Conservation (phyloP, 306 rosid genomes). For the Lotus japonicus region DNA sequence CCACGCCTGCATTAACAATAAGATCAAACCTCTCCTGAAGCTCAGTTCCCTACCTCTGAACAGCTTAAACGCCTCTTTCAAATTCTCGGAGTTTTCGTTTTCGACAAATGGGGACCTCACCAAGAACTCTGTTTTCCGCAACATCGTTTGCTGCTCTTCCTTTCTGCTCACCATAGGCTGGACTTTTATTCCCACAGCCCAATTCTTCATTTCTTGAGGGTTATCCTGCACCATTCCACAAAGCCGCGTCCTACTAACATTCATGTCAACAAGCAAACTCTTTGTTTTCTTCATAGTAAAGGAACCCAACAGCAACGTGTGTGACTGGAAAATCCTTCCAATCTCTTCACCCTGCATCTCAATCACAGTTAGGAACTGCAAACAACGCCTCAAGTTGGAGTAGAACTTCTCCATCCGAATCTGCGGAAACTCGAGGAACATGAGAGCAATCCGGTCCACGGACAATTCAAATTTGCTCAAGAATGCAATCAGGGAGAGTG, state of each 20-base stretch:
- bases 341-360: slow-evolving; percentile 54
- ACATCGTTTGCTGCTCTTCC: slow-evolving; percentile 15
- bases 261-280: slow-evolving; percentile 42
- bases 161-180: slow-evolving; percentile 28
- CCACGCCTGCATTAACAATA: slow-evolving; percentile 64
- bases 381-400: slow-evolving; percentile 47
- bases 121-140: slow-evolving; percentile 49
- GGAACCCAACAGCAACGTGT: slow-evolving; percentile 48
- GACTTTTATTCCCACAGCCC: slow-evolving; percentile 48
- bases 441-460: slow-evolving; percentile 28
- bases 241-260: slow-evolving; percentile 60
- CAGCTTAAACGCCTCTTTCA: slow-evolving; percentile 36
- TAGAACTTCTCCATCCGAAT: slow-evolving; percentile 37
- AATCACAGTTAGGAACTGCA: slow-evolving; percentile 41
- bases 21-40: slow-evolving; percentile 75
- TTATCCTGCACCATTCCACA: slow-evolving; percentile 42
- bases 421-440: slow-evolving; percentile 55
- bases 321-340: slow-evolving; percentile 44
- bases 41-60: slow-evolving; percentile 66
- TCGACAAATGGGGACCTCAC: slow-evolving; percentile 47
- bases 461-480: slow-evolving; percentile 54
- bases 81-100: slow-evolving; percentile 31
- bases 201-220: slow-evolving; percentile 54
- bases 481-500: slow-evolving; percentile 47
- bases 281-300: slow-evolving; percentile 43